Percentiles rank a stretch among this genome's conserved stretches.
Evolutionary conservation across 257 asterid genomes (phyloP).

Genomic region (Solanum chilense): DNA sequence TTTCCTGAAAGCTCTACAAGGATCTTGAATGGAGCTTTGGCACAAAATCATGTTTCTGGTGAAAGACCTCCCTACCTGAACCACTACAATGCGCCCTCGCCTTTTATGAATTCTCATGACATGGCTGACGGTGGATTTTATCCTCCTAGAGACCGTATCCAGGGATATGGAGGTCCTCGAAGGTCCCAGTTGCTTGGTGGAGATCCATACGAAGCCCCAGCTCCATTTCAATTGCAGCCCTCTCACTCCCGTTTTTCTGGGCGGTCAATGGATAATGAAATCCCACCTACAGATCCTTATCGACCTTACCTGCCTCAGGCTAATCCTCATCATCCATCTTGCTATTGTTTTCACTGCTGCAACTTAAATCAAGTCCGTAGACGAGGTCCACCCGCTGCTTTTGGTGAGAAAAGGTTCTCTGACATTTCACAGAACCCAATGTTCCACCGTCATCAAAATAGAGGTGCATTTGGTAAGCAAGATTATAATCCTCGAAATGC

Average conservation of each 20-base stretch:
- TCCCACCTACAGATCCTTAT: conserved; percentile 21
- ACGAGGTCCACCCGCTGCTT: conserved; percentile 18
- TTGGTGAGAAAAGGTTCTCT: conserved; percentile 20
- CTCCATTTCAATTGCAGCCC: conserved; percentile 19
- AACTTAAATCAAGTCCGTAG: conserved; percentile 19
- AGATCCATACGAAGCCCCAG: conserved; percentile 24
- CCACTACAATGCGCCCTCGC: conserved; percentile 30
- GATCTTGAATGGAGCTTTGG: conserved; percentile 9
- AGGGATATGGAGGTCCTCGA: conserved; percentile 27
- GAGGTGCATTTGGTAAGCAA: conserved; percentile 16
- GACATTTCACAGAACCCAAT: conserved; percentile 17
- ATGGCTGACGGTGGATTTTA: conserved; percentile 34
- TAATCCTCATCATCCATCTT: conserved; percentile 56
- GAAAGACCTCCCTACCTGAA: conserved; percentile 24
- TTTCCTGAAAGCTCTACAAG: conserved; percentile 25
- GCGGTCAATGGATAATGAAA: conserved; percentile 27
- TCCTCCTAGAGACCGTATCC: conserved; percentile 30
- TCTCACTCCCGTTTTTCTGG: conserved; percentile 27
- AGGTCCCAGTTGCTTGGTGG: conserved; percentile 37
- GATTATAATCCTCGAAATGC: conserved; percentile 21
- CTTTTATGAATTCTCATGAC: conserved; percentile 29
- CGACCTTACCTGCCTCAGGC: conserved; percentile 27
- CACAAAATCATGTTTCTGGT: conserved; percentile 21
- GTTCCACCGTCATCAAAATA: conserved; percentile 17
- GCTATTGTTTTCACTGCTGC: conserved; percentile 62